Conservation (phyloP, 805 yeast genomes). For the Myxozyma monticola region DNA sequence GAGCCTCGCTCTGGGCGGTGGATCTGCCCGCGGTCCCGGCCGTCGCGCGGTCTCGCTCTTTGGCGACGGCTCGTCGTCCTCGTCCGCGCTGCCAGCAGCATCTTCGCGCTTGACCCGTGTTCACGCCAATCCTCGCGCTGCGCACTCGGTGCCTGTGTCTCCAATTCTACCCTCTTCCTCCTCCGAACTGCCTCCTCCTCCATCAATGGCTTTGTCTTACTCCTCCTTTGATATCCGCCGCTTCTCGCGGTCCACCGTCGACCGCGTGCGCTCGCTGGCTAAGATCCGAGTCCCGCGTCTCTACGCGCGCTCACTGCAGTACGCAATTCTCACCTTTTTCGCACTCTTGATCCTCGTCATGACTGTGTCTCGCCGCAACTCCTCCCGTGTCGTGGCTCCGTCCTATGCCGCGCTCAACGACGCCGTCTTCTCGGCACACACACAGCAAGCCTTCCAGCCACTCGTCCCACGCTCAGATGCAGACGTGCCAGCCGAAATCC, state of each 20-base stretch:
- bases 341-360: constrained; percentile 21
- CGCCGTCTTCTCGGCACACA: constrained; percentile 27
- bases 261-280: neutral
- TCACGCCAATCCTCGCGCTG: neutral
- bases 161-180: neutral
- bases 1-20: neutral
- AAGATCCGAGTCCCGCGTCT: constrained; percentile 15
- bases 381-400: constrained; percentile 16
- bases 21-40: neutral
- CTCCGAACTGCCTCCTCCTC: neutral
- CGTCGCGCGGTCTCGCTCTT: constrained; percentile 15
- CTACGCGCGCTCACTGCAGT: constrained; percentile 23
- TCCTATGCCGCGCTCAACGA: constrained; percentile 30
- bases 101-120: neutral
- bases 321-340: constrained; percentile 18
- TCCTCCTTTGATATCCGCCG: neutral
- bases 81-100: neutral
- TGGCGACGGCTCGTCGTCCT: constrained; percentile 8
- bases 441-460: constrained; percentile 23
- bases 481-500: constrained; percentile 25
- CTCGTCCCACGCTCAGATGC: constrained; percentile 23
- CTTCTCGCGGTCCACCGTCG: neutral
- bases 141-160: neutral
- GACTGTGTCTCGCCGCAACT: constrained; percentile 1
- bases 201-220: neutral